Evolutionary conservation across 2,329 filamentous ascomycete species (phyloP).

Genomic region (Cercospora zeina): DNA sequence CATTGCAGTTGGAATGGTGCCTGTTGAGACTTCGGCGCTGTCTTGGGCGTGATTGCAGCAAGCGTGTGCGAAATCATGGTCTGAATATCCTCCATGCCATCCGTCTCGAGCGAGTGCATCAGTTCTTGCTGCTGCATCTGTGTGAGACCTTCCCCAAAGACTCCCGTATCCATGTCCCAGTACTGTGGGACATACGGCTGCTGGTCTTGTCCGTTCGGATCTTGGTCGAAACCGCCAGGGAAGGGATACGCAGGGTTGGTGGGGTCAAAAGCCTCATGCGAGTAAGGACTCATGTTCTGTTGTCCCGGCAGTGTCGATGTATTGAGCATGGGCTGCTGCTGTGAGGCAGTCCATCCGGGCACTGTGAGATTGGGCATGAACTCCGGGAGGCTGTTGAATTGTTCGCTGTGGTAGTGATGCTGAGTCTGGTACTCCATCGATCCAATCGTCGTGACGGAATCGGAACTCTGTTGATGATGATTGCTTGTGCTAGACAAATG

Average conservation of each 20-base stretch:
- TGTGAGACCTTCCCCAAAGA: slow-evolving; percentile 40
- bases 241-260: slow-evolving; percentile 34
- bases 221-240: slow-evolving; percentile 24
- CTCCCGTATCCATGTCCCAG: slow-evolving; percentile 35
- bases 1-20: slow-evolving; percentile 4
- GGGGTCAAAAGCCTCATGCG: slow-evolving; percentile 34
- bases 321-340: slow-evolving; percentile 24
- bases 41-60: slow-evolving; percentile 35
- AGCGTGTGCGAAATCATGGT: slow-evolving; percentile 40
- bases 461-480: slow-evolving; percentile 23
- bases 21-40: slow-evolving; percentile 21
- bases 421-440: slow-evolving; percentile 23
- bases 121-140: slow-evolving; percentile 42
- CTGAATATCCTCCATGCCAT: slow-evolving; percentile 44
- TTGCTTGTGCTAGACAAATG: slow-evolving; percentile 18
- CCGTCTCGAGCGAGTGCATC: slow-evolving; percentile 42
- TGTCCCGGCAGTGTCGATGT: slow-evolving; percentile 24
- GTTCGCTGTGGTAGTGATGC: slow-evolving; percentile 29
- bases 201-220: slow-evolving; percentile 6
- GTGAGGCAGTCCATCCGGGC: slow-evolving; percentile 30
- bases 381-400: slow-evolving; percentile 37
- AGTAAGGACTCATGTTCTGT: slow-evolving; percentile 24
- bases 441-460: slow-evolving; percentile 25
- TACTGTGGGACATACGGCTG: slow-evolving; percentile 31
- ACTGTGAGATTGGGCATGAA: slow-evolving; percentile 35